Evolutionary conservation across 2,329 filamentous ascomycete genomes (phyloP).

Genomic region (Conoideocrella luteorostrata): DNA sequence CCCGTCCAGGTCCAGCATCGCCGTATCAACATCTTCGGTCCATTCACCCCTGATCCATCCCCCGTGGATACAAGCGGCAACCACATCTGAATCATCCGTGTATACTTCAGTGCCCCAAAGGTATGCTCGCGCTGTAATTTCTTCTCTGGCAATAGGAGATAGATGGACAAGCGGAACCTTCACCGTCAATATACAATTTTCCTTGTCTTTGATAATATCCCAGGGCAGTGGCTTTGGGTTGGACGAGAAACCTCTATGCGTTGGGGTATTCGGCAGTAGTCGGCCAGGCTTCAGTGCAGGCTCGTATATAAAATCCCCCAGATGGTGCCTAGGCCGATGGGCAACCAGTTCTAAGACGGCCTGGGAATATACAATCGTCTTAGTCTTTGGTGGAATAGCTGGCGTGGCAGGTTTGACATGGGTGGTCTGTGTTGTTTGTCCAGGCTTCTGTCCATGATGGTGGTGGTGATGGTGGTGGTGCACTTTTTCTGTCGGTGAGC

Average conservation of each 20-base stretch:
- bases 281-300: conserved; percentile 53
- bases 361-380: conserved; percentile 61
- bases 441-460: conserved; percentile 30
- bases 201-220: conserved; percentile 63
- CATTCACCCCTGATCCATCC: conserved; percentile 91
- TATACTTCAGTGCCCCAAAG: conserved; percentile 94
- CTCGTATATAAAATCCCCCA: conserved; percentile 79
- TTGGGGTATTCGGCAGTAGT: conserved; percentile 33
- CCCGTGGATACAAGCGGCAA: conserved; percentile 87
- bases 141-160: conserved; percentile 62
- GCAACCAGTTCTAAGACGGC: conserved; percentile 66
- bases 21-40: conserved; percentile 67
- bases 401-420: conserved; percentile 20
- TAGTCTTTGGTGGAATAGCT: conserved; percentile 50
- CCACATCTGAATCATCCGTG: conserved; percentile 88
- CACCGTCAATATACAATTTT: conserved; percentile 86
- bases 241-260: conserved; percentile 39
- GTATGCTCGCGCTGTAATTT: conserved; percentile 73
- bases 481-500: conserved; percentile 39
- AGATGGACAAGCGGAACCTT: conserved; percentile 79
- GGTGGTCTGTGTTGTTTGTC: conserved; percentile 16
- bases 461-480: conserved; percentile 46
- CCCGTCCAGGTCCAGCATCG: conserved; percentile 54
- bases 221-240: conserved; percentile 69
- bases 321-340: conserved; percentile 65